A percentile compares a stretch with the other conserved stretches of the same genome.
phyloP scores from a whole-genome alignment of 768 basidiomycete genomes.

The Mrakia frigida region DNA sequence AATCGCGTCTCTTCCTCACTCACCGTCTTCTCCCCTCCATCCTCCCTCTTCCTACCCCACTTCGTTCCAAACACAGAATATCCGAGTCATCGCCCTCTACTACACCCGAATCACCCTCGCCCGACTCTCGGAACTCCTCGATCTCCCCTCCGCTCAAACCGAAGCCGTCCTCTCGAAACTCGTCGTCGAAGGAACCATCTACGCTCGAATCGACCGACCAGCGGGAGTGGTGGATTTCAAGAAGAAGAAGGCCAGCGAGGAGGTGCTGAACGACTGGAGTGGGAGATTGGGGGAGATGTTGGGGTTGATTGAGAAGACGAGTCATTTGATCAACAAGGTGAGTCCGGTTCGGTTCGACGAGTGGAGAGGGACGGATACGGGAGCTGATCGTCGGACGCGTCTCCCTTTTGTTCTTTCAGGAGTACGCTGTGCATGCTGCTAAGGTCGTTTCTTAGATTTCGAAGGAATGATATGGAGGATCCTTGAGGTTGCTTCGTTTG shows the following conservation, averaged over 20 bases:
- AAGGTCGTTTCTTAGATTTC: conserved; percentile 6
- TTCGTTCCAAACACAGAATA: conserved; percentile 60
- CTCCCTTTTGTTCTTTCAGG: neutral
- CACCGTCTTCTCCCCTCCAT: conserved; percentile 20
- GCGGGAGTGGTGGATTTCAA: conserved; percentile 83
- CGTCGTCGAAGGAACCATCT: conserved; percentile 85
- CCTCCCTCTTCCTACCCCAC: neutral
- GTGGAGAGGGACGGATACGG: neutral
- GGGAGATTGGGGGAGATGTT: conserved; percentile 83
- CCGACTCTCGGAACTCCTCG: conserved; percentile 78
- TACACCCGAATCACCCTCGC: conserved; percentile 85
- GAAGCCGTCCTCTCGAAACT: conserved; percentile 83
- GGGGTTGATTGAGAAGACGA: conserved; percentile 92
- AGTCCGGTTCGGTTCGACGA: conserved; percentile 7
- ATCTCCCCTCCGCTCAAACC: conserved; percentile 71
- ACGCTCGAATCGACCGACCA: conserved; percentile 90
- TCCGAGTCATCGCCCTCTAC: conserved; percentile 88
- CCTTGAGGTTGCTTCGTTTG: too few species aligned
- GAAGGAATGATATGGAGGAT: too few species aligned
- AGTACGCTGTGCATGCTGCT: conserved; percentile 32
- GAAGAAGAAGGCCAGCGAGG: conserved; percentile 73
- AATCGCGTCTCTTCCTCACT: neutral
- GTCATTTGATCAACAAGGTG: conserved; percentile 52
- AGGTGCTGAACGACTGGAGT: conserved; percentile 98
- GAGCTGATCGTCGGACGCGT: neutral